These are phyloP conservation scores for Kuraishia hungarica DNA, from an alignment of 805 yeast species.

Conservation along the genomic window DNA sequence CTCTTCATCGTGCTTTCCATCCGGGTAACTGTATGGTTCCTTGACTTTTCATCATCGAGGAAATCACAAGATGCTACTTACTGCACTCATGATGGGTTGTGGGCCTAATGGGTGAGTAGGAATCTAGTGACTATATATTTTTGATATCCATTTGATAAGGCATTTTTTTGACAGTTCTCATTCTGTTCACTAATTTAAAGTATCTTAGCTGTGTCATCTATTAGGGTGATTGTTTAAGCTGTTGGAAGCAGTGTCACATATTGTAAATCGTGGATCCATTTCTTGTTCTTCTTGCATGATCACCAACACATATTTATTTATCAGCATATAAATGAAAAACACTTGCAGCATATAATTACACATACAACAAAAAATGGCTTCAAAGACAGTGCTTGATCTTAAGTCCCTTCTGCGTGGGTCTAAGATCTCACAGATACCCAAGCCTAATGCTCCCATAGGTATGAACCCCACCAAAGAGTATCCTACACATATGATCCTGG, in stretches of 20 bases:
- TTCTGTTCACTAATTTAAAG: background rate
- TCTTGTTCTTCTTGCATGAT: too few relatives aligned
- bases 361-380: background rate
- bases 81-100: too few relatives aligned
- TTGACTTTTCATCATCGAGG: background rate
- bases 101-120: too few relatives aligned
- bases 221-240: background rate
- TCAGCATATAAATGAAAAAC: too few relatives aligned
- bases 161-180: background rate
- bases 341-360: too few relatives aligned
- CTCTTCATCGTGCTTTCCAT: background rate
- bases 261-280: background rate
- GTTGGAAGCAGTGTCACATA: background rate
- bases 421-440: conserved; percentile 25
- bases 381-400: background rate
- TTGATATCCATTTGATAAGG: too few relatives aligned
- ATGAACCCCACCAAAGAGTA: conserved; percentile 16
- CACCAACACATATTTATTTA: background rate
- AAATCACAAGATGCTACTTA: background rate
- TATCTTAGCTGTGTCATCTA: too few relatives aligned
- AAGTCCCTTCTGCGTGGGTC: conserved; percentile 13
- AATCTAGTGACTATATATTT: too few relatives aligned
- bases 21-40: background rate
- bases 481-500: conserved; percentile 71
- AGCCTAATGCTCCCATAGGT: conserved; percentile 16